A percentile compares a stretch with the other conserved stretches of the same genome.
These are phyloP conservation scores for Colletotrichum sp. DNA, from an alignment of 2,329 filamentous ascomycete species.

Conservation along the genomic window DNA sequence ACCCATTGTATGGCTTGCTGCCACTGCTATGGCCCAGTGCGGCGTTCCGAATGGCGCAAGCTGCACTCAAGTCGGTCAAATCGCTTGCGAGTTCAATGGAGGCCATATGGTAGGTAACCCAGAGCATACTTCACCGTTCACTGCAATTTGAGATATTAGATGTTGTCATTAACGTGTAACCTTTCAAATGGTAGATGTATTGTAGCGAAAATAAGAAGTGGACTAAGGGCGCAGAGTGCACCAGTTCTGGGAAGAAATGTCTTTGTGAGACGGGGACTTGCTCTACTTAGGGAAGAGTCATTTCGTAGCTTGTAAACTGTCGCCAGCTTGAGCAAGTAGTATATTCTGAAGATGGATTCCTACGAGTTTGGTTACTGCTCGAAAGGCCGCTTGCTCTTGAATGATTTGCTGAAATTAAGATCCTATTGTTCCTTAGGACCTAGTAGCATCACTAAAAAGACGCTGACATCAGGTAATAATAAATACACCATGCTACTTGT, in stretches of 20 bases:
- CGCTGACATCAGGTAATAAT: not conserved
- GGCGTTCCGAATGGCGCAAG: not conserved
- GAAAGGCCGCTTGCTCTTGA: not conserved
- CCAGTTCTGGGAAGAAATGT: not conserved
- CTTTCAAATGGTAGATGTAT: not conserved
- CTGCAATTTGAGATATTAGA: not conserved
- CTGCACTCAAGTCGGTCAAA: not conserved
- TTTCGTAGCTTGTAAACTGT: not conserved
- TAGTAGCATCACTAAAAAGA: fast-evolving
- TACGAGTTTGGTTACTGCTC: not conserved
- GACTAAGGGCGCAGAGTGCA: not conserved
- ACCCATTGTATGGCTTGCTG: not conserved
- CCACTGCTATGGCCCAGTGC: not conserved
- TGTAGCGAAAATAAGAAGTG: not conserved
- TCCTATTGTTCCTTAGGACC: fast-evolving
- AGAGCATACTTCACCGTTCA: not conserved
- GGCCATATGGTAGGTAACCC: not conserved
- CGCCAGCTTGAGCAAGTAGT: not conserved
- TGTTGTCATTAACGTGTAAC: not conserved
- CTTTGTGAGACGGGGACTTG: not conserved
- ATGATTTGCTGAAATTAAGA: not conserved
- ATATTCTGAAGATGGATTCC: not conserved
- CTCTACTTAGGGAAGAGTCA: not conserved
- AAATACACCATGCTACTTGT: not conserved
- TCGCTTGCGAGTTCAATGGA: not conserved